Percentiles rank a stretch among this genome's conserved stretches.
These are phyloP conservation scores for Chlamydomonas eustigma DNA, from an alignment of 139 green algal species.

Conservation along the genomic window DNA sequence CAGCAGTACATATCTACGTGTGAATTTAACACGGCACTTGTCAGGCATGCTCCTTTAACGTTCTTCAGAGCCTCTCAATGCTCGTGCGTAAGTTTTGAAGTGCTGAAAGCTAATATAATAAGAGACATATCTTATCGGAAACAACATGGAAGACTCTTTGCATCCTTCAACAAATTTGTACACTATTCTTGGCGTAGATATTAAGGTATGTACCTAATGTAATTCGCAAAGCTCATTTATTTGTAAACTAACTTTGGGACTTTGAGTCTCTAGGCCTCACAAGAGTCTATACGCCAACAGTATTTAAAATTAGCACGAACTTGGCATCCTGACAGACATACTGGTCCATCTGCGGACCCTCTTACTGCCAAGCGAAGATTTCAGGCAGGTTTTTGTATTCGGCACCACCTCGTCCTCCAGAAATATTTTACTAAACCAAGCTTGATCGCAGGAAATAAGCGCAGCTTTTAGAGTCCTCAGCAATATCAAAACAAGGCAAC, in stretches of 20 bases:
- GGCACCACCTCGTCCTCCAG: neutral
- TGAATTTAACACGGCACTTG: no score
- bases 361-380: constrained; percentile 5
- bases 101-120: no score
- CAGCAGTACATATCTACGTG: no score
- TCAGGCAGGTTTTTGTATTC: neutral
- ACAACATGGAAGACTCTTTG: neutral
- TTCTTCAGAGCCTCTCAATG: no score
- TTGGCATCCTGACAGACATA: constrained; percentile 9
- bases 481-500: neutral
- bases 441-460: neutral
- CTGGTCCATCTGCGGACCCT: neutral
- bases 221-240: neutral
- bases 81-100: no score
- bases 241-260: neutral
- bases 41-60: no score
- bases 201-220: neutral
- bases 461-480: neutral
- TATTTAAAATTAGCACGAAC: constrained; percentile 7
- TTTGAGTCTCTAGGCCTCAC: neutral
- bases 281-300: neutral
- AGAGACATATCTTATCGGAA: no score
- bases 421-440: neutral
- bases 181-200: neutral
- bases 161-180: neutral